Conservation (phyloP, 163 green algal genomes). For the Scenedesmus sp. region DNA sequence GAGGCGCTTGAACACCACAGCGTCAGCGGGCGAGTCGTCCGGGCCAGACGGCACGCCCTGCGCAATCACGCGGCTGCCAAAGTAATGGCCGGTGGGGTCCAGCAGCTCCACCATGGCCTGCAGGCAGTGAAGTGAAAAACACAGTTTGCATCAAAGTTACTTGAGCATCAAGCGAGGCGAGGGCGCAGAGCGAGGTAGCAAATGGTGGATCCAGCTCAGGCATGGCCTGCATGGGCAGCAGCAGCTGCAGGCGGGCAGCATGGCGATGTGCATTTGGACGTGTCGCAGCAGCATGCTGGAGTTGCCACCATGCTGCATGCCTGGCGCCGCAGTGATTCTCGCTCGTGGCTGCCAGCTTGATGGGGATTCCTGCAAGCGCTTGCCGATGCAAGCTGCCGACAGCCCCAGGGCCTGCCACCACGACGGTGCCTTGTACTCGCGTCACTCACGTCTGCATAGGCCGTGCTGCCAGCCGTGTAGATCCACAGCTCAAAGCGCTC, state of each 20-base stretch:
- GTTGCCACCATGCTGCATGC: no score
- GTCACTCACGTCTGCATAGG: slow-evolving; percentile 67
- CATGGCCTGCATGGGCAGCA: background rate
- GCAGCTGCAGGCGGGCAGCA: no score
- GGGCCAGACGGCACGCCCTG: slow-evolving; percentile 41
- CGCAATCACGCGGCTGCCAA: slow-evolving; percentile 77
- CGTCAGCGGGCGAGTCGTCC: slow-evolving; percentile 33
- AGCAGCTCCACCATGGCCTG: slow-evolving; percentile 77
- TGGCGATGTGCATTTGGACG: no score
- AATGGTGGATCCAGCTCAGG: background rate
- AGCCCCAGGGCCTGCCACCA: no score
- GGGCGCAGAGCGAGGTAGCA: no score
- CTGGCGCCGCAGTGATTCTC: no score
- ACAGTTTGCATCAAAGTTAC: no score
- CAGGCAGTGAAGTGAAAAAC: background rate
- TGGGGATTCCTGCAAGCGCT: background rate
- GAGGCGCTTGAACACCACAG: slow-evolving; percentile 67
- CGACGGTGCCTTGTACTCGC: no score
- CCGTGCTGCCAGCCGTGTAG: slow-evolving; percentile 72
- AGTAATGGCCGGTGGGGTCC: slow-evolving; percentile 75
- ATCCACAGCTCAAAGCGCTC: slow-evolving; percentile 85
- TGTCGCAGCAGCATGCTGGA: background rate
- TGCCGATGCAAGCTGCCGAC: no score
- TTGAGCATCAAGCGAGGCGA: no score
- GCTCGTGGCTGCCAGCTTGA: no score